Evolutionary conservation across 176 grass and related monocot genomes (phyloP), one percentile per base, ranked within the genome.

Genomic region (Triticum dicoccoides): DNA sequence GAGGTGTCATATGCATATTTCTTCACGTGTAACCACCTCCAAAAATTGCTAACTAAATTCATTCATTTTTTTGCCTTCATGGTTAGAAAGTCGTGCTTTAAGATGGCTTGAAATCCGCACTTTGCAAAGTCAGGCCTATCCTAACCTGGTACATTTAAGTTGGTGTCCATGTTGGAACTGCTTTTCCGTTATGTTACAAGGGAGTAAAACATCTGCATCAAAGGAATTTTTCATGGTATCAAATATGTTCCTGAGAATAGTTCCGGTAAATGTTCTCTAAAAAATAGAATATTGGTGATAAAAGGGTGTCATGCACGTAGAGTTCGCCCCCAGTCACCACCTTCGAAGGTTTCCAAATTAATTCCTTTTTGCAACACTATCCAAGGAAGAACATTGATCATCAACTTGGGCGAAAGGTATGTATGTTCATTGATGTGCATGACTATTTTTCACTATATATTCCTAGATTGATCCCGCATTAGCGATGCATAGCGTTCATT

Each of bases 381-480:
- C 80, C 13, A 15, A 56, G 3, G 30, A 81, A 54, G 51, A 54
- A 29, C 5, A 9, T 75, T 13, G 47, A 35, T 61, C 77, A 63
- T 71, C 76, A 73, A 80, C 52, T 80, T 80, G 77, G 5, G 49
- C 4, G 21, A 63, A 80, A 49, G 52, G 80, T 80, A 80, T 52
- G 11, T 27, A 23, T 13, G 45, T 37, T 38, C 1, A 27, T 39
- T 6, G 27, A 37, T 11, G 34, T 5, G 12, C 64, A 10, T 6
- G 27, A 3, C 11, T 32, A 44, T 59, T 59, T 52, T 58, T 39
- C 6, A 11, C 23, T 64, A 64, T 20, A 68, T 76, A 80, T 89
- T 85, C 82, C 76, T 66, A 65, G 24, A 58, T 39, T 77, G 34
- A 32, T 61, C 18, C 27, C 71, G 21, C 11, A 21, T 51, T 17